Base-by-base conservation (phyloP, 495 filamentous ascomycete species). In the Alectoria sarmentosa region DNA sequence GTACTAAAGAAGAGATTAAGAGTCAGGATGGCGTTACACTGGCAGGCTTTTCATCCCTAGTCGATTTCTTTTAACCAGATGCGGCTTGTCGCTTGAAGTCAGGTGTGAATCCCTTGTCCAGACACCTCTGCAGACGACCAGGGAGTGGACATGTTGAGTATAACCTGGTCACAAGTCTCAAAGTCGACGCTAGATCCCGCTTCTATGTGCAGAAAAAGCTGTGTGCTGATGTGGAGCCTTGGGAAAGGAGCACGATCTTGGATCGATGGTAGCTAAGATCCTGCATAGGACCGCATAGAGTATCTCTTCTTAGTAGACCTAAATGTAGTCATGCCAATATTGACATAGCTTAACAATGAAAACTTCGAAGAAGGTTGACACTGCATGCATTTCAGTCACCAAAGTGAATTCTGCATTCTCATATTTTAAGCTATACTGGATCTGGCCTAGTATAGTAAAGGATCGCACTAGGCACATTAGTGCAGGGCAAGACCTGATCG, bases 401-500 rank as follows among this genome's bases (percentile, higher is more conserved):
- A n/a, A n/a, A n/a, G n/a, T n/a, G n/a, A n/a, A n/a, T n/a, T n/a
- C n/a, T n/a, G n/a, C n/a, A n/a, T n/a, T n/a, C n/a, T n/a, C n/a
- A n/a, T 6, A 41, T 41, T 10, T 37, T 10, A 15, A 34, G 28
- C 30, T 21, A 55, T 55, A 7, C 52, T 34, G 21, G 4, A 2
- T 34, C 6, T 34, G 52, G 52, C 3, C 8, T 55, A 55, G 52
- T n/a, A n/a, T n/a, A n/a, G n/a, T n/a, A 49, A 49, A 4, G 46
- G 8, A 34, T 7, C 5, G n/a, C n/a, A n/a, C n/a, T n/a, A n/a
- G n/a, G n/a, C n/a, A n/a, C n/a, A n/a, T 55, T 55, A n/a, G 52
- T 30, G 52, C 30, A 55, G 52, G 52, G 52, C 52, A 55, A 55
- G 52, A 55, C 28, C 52, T 36, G 52, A 55, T 55, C 4, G 46